These are phyloP conservation scores for Polyplosphaeria fusca DNA, from an alignment of 495 filamentous ascomycete genomes.

Conservation along the genomic window DNA sequence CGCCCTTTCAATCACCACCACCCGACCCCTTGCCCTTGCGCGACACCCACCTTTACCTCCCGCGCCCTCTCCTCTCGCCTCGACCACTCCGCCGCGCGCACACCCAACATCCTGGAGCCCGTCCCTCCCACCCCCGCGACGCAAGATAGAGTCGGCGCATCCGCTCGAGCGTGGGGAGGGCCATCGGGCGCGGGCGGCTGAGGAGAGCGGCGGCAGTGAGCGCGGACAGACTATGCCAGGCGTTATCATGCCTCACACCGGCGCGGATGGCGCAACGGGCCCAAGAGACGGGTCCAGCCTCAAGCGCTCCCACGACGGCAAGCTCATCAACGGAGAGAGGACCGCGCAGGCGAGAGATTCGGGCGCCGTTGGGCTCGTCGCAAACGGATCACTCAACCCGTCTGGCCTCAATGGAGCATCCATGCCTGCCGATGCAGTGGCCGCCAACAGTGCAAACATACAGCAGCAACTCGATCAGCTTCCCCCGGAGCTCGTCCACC, in stretches of 20 bases:
- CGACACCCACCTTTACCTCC: background rate
- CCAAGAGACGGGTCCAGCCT: constrained; percentile 25
- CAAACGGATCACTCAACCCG: background rate
- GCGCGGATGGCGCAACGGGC: constrained; percentile 24
- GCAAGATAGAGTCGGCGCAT: constrained; percentile 23
- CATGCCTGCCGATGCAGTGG: background rate
- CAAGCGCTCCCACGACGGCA: constrained; percentile 18
- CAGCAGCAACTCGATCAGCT: constrained; percentile 25
- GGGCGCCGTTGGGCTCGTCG: background rate
- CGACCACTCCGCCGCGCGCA: too few relatives aligned
- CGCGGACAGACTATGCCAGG: constrained; percentile 41
- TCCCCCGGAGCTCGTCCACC: constrained; percentile 74
- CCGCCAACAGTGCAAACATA: background rate
- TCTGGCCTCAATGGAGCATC: constrained; percentile 16
- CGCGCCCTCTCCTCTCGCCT: background rate
- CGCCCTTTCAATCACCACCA: background rate
- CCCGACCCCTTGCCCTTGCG: background rate
- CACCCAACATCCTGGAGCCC: background rate
- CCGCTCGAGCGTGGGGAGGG: constrained; percentile 10
- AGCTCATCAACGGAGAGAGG: constrained; percentile 31
- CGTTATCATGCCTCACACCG: constrained; percentile 38
- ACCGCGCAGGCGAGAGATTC: constrained; percentile 8
- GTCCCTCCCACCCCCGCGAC: background rate
- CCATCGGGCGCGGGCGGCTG: constrained; percentile 19
- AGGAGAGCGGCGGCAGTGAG: constrained; percentile 28